These are phyloP conservation scores for Trichocladium antarcticum DNA, from an alignment of 495 filamentous ascomycete species.

Conservation along the genomic window DNA sequence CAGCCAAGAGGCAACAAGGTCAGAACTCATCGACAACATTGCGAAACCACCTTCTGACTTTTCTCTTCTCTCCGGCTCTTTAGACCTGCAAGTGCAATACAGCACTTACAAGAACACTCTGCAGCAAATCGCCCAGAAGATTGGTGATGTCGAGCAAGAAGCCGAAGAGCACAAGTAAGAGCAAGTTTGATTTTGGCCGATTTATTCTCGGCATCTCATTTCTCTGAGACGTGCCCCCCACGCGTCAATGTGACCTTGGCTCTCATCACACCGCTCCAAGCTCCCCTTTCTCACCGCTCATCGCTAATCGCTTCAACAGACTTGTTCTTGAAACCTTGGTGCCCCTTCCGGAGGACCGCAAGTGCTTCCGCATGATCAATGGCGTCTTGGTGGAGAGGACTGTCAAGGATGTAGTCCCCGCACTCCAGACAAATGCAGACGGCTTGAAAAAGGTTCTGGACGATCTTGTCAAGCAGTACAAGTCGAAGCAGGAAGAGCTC, in stretches of 20 bases:
- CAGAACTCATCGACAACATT: constrained; percentile 7
- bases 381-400: constrained; percentile 91
- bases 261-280: constrained; percentile 29
- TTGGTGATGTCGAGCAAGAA: constrained; percentile 93
- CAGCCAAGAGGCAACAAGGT: constrained; percentile 80
- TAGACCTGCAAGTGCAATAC: constrained; percentile 90
- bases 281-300: constrained; percentile 26
- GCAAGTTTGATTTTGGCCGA: constrained; percentile 2
- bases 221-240: not conserved
- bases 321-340: constrained; percentile 90
- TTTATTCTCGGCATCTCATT: constrained; percentile 4
- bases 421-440: constrained; percentile 87
- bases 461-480: constrained; percentile 93
- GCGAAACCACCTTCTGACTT: not conserved
- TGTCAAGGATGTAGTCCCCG: constrained; percentile 80
- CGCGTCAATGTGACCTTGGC: constrained; percentile 16
- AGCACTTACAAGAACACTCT: constrained; percentile 91
- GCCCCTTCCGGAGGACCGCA: constrained; percentile 73
- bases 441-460: constrained; percentile 93
- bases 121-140: constrained; percentile 88
- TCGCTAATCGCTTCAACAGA: constrained; percentile 40
- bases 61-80: constrained; percentile 21
- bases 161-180: constrained; percentile 95
- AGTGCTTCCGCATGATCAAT: constrained; percentile 98
- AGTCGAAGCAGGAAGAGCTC: constrained; percentile 84